phyloP scores from a whole-genome alignment of 768 basidiomycete genomes.

The Flagelloscypha sp. region DNA sequence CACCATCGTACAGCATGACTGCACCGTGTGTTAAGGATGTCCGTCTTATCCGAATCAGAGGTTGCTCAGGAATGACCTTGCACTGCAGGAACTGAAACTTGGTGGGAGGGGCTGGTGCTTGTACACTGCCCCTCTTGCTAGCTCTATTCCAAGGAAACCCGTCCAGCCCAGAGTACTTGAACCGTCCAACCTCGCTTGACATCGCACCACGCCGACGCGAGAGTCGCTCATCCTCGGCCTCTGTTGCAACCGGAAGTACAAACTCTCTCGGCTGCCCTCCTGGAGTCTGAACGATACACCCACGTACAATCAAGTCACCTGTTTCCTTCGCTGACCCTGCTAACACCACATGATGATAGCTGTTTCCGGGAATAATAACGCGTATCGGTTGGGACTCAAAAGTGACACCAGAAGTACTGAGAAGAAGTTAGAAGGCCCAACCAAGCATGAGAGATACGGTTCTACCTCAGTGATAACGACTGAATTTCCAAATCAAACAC shows the following conservation, averaged over 20 bases:
- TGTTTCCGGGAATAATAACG: constrained; percentile 63
- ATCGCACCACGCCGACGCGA: constrained; percentile 50
- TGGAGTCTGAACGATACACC: constrained; percentile 69
- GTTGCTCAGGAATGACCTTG: constrained; percentile 79
- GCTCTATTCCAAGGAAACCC: constrained; percentile 54
- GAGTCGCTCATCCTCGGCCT: constrained; percentile 59
- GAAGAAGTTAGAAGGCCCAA: constrained; percentile 6
- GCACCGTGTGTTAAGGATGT: constrained; percentile 91
- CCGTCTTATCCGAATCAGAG: constrained; percentile 75
- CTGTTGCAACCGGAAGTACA: constrained; percentile 63
- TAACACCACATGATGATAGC: constrained; percentile 66
- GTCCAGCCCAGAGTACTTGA: constrained; percentile 69
- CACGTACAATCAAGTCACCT: constrained; percentile 66
- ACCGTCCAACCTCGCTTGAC: constrained; percentile 58
- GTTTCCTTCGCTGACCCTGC: constrained; percentile 55
- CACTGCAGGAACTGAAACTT: constrained; percentile 70
- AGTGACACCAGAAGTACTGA: constrained; percentile 72
- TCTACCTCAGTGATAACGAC: constrained; percentile 71
- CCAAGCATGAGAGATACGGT: neutral
- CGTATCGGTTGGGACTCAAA: constrained; percentile 61
- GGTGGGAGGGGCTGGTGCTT: constrained; percentile 17
- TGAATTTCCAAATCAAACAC: constrained; percentile 88
- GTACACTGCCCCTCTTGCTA: constrained; percentile 30
- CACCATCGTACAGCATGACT: constrained; percentile 92
- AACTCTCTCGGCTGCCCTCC: constrained; percentile 69